phyloP scores from a whole-genome alignment of 345 rosid species.

The Citrus trifoliata region DNA sequence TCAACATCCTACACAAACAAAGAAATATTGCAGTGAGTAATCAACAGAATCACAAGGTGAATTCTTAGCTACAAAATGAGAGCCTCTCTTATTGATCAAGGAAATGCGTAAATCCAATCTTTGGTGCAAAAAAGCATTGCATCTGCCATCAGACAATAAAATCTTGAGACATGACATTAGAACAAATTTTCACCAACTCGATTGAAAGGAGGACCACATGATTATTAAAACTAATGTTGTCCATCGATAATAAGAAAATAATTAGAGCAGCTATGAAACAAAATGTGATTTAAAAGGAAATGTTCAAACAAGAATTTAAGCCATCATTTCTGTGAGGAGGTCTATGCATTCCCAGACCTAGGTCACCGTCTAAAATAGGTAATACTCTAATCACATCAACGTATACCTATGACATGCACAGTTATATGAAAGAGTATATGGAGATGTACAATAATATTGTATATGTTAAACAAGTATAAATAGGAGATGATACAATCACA shows the following conservation, averaged over 20 bases:
- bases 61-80: not conserved
- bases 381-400: not conserved
- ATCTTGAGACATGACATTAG: not conserved
- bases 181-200: not conserved
- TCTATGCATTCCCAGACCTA: not conserved
- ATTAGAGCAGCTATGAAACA: not conserved
- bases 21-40: conserved; percentile 7
- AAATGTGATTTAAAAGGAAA: not conserved
- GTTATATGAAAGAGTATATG: not conserved
- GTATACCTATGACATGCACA: not conserved
- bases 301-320: not conserved
- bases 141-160: not conserved
- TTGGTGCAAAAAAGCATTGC: not conserved
- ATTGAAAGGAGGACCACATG: not conserved
- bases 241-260: not conserved
- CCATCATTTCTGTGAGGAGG: not conserved
- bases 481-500: not conserved
- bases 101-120: conserved; percentile 1
- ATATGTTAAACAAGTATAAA: not conserved
- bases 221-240: not conserved
- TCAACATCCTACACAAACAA: conserved; percentile 58
- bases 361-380: not conserved
- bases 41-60: conserved; percentile 1
- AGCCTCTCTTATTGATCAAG: not conserved
- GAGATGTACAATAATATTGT: not conserved